Evolutionary conservation across 1,139 yeast species (phyloP).

Genomic region (Meyerozyma carpophila): DNA sequence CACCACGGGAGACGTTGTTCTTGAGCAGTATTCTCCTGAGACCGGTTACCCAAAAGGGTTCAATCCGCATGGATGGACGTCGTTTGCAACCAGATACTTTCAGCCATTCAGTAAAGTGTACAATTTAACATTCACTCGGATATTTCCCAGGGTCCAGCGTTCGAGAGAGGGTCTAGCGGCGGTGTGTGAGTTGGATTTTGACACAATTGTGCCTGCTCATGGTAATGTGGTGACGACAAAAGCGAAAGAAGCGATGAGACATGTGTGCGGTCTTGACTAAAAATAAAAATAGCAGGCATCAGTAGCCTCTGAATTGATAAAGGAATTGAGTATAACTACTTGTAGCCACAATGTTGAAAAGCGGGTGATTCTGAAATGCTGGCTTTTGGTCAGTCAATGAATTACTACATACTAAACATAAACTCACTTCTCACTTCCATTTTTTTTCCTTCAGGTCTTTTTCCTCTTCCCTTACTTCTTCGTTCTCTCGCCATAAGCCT

Average conservation of each 20-base stretch:
- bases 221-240: conserved; percentile 48
- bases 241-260: conserved; percentile 30
- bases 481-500: conserved; percentile 55
- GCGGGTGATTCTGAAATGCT: too few relatives aligned
- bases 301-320: too few relatives aligned
- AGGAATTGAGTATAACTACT: too few relatives aligned
- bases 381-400: too few relatives aligned
- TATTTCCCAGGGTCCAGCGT: conserved; percentile 13
- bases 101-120: conserved; percentile 37
- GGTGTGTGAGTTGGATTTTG: conserved; percentile 42
- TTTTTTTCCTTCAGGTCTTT: too few relatives aligned
- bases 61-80: conserved; percentile 37
- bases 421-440: too few relatives aligned
- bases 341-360: too few relatives aligned
- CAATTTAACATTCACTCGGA: conserved; percentile 23
- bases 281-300: too few relatives aligned
- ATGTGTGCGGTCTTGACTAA: neutral
- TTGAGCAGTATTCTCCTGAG: conserved; percentile 39
- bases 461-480: neutral
- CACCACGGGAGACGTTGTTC: conserved; percentile 10
- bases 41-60: conserved; percentile 29
- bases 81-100: conserved; percentile 28
- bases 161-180: conserved; percentile 23
- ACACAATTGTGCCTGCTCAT: conserved; percentile 50
- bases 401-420: too few relatives aligned